Conservation (phyloP, 2,329 filamentous ascomycete species). For the Alternaria novae-zelandiae region DNA sequence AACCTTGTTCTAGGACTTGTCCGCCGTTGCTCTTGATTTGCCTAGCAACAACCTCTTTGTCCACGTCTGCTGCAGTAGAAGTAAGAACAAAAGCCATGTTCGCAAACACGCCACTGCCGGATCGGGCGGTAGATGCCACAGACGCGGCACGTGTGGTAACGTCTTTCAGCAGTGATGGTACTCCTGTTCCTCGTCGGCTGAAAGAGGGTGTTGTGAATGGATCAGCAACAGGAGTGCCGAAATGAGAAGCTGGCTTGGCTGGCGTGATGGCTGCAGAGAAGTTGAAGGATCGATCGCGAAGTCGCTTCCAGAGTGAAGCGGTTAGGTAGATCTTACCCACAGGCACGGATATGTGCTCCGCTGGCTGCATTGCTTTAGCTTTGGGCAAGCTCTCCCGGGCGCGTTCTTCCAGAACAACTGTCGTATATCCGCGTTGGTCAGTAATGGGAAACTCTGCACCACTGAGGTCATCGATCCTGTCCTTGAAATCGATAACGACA, state of each 20-base stretch:
- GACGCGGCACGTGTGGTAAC: slow-evolving; percentile 35
- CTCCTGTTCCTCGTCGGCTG: slow-evolving; percentile 49
- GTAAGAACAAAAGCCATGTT: slow-evolving; percentile 90
- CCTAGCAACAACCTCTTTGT: slow-evolving; percentile 64
- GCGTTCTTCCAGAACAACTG: slow-evolving; percentile 51
- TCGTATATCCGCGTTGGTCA: slow-evolving; percentile 52
- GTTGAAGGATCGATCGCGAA: slow-evolving; percentile 48
- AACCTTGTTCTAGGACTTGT: slow-evolving; percentile 72
- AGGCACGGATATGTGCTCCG: slow-evolving; percentile 47
- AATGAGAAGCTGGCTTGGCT: slow-evolving; percentile 24
- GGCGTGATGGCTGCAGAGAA: slow-evolving; percentile 26
- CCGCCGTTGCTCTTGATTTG: slow-evolving; percentile 76
- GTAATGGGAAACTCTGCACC: slow-evolving; percentile 45
- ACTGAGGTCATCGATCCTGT: slow-evolving; percentile 35
- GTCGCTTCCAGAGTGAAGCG: slow-evolving; percentile 50
- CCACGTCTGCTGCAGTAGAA: slow-evolving; percentile 62
- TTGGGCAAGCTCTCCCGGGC: slow-evolving; percentile 47
- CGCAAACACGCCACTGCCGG: slow-evolving; percentile 64
- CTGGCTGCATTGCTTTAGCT: slow-evolving; percentile 12
- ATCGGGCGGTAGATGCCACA: slow-evolving; percentile 33
- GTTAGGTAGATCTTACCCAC: slow-evolving; percentile 54
- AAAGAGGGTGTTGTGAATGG: slow-evolving; percentile 58
- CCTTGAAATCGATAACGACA: slow-evolving; percentile 52
- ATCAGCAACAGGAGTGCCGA: slow-evolving; percentile 39
- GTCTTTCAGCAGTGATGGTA: slow-evolving; percentile 35